Percentiles rank a stretch among this genome's conserved stretches.
These are phyloP conservation scores for Lasiodiplodia gonubiensis DNA, from an alignment of 2,329 filamentous ascomycete genomes.

Conservation along the genomic window DNA sequence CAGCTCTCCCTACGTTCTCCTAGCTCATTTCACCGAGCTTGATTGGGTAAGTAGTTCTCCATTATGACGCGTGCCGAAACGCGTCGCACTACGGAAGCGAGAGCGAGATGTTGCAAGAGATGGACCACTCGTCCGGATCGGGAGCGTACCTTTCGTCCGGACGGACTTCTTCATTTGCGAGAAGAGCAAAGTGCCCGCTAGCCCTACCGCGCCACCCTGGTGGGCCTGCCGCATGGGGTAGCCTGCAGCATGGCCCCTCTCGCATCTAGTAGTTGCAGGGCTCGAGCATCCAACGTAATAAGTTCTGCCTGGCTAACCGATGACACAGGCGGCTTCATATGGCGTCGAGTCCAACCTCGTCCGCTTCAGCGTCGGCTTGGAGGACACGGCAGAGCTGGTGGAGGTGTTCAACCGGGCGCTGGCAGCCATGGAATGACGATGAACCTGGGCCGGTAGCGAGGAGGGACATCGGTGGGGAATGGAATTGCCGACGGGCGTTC, in stretches of 20 bases:
- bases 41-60: slow-evolving; percentile 71
- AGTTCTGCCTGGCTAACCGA: slow-evolving; percentile 22
- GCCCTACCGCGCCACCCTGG: slow-evolving; percentile 17
- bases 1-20: slow-evolving; percentile 83
- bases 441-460: neutral
- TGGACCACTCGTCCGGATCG: slow-evolving; percentile 12
- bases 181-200: slow-evolving; percentile 20
- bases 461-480: slow-evolving; percentile 2
- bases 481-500: slow-evolving; percentile 20
- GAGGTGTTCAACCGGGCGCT: slow-evolving; percentile 72
- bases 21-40: slow-evolving; percentile 90
- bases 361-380: slow-evolving; percentile 86
- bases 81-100: slow-evolving; percentile 16
- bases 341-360: slow-evolving; percentile 82
- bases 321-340: slow-evolving; percentile 68
- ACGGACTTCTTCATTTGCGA: neutral
- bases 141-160: slow-evolving; percentile 13
- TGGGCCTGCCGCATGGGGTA: slow-evolving; percentile 8
- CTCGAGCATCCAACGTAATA: neutral
- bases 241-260: slow-evolving; percentile 3
- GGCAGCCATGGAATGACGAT: slow-evolving; percentile 53
- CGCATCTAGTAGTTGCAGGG: slow-evolving; percentile 6
- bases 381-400: slow-evolving; percentile 72
- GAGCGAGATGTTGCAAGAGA: neutral
- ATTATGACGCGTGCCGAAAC: slow-evolving; percentile 11